Percentiles rank a stretch among this genome's conserved stretches.
Evolutionary conservation across 352 stramenopile genomes (phyloP).

Genomic region (Ochromonadaceae sp.): DNA sequence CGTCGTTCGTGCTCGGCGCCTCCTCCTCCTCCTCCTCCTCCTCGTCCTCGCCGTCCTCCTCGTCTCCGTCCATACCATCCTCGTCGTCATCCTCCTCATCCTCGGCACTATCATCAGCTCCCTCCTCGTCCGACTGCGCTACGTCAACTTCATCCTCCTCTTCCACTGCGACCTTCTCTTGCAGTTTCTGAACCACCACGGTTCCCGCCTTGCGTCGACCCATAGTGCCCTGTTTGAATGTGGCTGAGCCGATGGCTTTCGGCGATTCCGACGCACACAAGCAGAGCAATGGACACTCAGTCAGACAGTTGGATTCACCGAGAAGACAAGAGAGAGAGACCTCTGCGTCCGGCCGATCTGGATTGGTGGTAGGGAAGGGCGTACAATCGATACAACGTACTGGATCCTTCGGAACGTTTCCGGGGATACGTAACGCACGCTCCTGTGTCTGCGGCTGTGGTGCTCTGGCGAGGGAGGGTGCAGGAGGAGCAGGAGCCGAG

Average conservation of each 20-base stretch:
- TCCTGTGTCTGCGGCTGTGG: too few species aligned
- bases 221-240: not conserved
- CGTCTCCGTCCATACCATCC: slow-evolving; percentile 6
- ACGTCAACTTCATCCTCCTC: slow-evolving; percentile 11
- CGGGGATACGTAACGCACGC: too few species aligned
- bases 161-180: not conserved
- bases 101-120: not conserved
- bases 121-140: not conserved
- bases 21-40: slow-evolving; percentile 15
- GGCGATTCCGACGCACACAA: not conserved
- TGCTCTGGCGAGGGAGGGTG: not conserved
- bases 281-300: not conserved
- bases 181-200: not conserved
- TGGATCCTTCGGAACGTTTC: too few species aligned
- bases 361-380: too few species aligned
- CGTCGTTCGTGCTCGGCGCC: slow-evolving; percentile 15
- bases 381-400: too few species aligned
- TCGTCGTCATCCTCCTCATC: slow-evolving; percentile 2
- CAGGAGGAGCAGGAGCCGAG: too few species aligned
- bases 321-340: not conserved
- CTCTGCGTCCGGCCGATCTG: not conserved
- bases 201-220: slow-evolving; percentile 2
- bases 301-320: not conserved
- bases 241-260: not conserved
- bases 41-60: slow-evolving; percentile 12